A percentile compares a stretch with the other conserved stretches of the same genome.
Evolutionary conservation across 768 basidiomycete species (phyloP).

Genomic region (Pulveroboletus sp.): DNA sequence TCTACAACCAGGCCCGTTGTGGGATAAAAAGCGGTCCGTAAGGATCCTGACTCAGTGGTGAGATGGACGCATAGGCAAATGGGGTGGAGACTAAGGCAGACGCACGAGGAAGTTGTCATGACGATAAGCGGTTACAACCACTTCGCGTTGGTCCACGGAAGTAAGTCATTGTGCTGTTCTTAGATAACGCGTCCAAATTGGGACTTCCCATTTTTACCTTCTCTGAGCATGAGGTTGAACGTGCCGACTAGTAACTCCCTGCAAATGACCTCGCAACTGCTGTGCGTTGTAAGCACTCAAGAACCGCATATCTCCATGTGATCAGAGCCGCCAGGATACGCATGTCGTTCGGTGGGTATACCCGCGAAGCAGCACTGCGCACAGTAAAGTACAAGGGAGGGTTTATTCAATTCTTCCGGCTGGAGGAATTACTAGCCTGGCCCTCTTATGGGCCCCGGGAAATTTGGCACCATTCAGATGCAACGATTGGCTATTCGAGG

Average conservation of each 20-base stretch:
- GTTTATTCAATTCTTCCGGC: slow-evolving; percentile 29
- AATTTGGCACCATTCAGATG: background rate
- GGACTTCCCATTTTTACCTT: too few relatives aligned
- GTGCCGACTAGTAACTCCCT: slow-evolving; percentile 56
- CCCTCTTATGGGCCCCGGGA: background rate
- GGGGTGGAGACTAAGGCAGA: too few relatives aligned
- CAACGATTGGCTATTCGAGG: background rate
- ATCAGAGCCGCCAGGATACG: slow-evolving; percentile 36
- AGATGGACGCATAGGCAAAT: too few relatives aligned
- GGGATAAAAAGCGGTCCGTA: too few relatives aligned
- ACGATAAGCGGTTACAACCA: too few relatives aligned
- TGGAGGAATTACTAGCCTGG: background rate
- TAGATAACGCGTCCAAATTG: too few relatives aligned
- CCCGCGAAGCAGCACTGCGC: slow-evolving; percentile 28
- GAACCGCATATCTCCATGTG: slow-evolving; percentile 51
- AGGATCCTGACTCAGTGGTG: too few relatives aligned
- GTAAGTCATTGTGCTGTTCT: too few relatives aligned
- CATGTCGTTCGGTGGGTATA: background rate
- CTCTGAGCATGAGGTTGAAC: too few relatives aligned
- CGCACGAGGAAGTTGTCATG: too few relatives aligned
- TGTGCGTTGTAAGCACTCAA: slow-evolving; percentile 30
- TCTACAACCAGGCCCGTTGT: too few relatives aligned
- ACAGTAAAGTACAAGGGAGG: slow-evolving; percentile 28
- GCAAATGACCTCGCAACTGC: slow-evolving; percentile 44
- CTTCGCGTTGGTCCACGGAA: too few relatives aligned